phyloP scores from a whole-genome alignment of 164 flowering plant species.

The Taxillus chinensis region DNA sequence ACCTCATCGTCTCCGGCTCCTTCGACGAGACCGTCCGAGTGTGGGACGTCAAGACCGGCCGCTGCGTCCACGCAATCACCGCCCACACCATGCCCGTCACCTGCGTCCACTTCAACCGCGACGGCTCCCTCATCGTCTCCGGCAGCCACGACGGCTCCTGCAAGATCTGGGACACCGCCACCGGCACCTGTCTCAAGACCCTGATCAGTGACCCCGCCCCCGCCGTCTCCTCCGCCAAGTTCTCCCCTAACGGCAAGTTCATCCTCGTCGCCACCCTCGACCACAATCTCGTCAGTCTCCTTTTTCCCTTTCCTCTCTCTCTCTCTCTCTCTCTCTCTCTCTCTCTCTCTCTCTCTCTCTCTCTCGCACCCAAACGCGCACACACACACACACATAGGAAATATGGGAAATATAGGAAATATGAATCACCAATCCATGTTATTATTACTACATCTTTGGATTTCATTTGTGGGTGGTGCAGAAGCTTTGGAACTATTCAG shows the following conservation, averaged over 20 bases:
- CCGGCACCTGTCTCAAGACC: constrained; percentile 50
- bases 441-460: not conserved
- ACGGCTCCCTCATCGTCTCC: constrained; percentile 81
- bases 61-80: constrained; percentile 32
- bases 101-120: constrained; percentile 69
- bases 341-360: too few species aligned
- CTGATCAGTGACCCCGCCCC: constrained; percentile 61
- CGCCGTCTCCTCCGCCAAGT: constrained; percentile 73
- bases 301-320: not conserved
- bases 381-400: too few species aligned
- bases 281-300: constrained; percentile 57
- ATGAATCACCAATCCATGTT: too few species aligned
- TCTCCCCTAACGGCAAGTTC: constrained; percentile 93
- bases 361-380: too few species aligned
- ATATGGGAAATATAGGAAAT: too few species aligned
- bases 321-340: too few species aligned
- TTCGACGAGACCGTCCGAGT: constrained; percentile 78
- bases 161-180: constrained; percentile 77
- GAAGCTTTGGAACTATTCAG: constrained; percentile 77
- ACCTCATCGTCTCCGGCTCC: constrained; percentile 79
- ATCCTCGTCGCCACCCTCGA: constrained; percentile 94
- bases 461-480: constrained; percentile 13
- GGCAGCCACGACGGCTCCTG: constrained; percentile 90
- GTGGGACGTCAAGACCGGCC: constrained; percentile 90
- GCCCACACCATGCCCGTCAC: constrained; percentile 79